A percentile compares a stretch with the other conserved stretches of the same genome.
phyloP scores from a whole-genome alignment of 1,284 basidiomycete genomes.

The Chondrostereum purpureum region DNA sequence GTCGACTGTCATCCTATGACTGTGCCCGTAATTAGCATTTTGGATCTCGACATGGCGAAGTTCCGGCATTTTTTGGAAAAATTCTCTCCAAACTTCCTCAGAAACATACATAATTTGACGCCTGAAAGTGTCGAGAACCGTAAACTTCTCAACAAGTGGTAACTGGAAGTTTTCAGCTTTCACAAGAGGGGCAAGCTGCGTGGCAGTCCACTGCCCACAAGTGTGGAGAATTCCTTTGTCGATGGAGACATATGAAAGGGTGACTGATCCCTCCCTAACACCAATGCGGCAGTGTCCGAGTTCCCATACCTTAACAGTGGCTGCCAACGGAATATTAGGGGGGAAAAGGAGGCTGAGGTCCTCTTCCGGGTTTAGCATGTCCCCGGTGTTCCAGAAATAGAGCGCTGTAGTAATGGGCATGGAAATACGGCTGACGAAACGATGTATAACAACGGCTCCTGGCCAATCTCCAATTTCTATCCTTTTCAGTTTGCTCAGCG shows the following conservation, averaged over 20 bases:
- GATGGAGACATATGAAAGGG: not conserved
- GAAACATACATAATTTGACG: not conserved
- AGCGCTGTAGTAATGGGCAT: slow-evolving; percentile 8
- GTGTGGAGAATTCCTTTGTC: not conserved
- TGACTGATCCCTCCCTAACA: not conserved
- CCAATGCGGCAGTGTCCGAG: not conserved
- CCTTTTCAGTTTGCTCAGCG: slow-evolving; percentile 9
- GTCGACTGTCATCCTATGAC: not conserved
- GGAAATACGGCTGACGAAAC: slow-evolving; percentile 11
- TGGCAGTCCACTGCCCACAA: not conserved
- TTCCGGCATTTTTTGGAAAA: not conserved
- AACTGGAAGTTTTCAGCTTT: not conserved
- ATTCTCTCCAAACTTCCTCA: not conserved
- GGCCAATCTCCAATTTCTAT: slow-evolving; percentile 13
- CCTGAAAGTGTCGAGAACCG: not conserved
- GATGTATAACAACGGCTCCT: slow-evolving; percentile 6
- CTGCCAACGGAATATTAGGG: slow-evolving; percentile 4
- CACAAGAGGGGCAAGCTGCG: not conserved
- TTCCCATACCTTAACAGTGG: slow-evolving; percentile 5
- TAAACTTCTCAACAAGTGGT: not conserved
- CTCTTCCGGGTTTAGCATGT: slow-evolving; percentile 3
- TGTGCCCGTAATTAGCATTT: not conserved
- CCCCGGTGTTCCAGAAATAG: slow-evolving; percentile 13
- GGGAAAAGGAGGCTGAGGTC: slow-evolving; percentile 10
- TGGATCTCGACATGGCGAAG: not conserved